These are phyloP conservation scores for Lactarius indigo DNA, from an alignment of 768 basidiomycete species.

Conservation along the genomic window DNA sequence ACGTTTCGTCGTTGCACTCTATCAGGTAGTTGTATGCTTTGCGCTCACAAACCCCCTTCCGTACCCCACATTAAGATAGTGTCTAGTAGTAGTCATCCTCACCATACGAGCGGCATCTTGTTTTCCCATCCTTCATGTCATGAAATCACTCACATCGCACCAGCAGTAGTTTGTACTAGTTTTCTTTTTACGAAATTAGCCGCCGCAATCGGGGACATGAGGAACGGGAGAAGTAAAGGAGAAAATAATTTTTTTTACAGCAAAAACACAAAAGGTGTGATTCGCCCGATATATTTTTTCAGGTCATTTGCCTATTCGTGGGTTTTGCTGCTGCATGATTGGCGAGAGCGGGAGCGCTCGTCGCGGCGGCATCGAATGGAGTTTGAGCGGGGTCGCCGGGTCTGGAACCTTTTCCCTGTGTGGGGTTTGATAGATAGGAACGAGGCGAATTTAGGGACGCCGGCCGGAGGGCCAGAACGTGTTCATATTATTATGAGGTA, in stretches of 20 bases:
- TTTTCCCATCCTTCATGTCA: constrained; percentile 13
- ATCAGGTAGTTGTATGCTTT: constrained; percentile 22
- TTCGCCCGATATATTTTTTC: constrained; percentile 2
- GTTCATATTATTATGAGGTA: too few species aligned
- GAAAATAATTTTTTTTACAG: not conserved
- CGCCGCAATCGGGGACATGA: constrained; percentile 4
- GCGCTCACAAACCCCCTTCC: constrained; percentile 12
- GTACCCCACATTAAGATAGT: constrained; percentile 20
- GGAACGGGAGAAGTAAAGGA: not conserved
- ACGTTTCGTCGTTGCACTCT: constrained; percentile 18
- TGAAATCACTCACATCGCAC: constrained; percentile 16
- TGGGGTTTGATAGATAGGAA: not conserved
- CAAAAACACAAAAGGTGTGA: not conserved
- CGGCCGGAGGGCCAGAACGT: too few species aligned
- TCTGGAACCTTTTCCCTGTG: not conserved
- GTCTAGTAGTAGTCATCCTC: constrained; percentile 19
- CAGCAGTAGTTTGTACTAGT: constrained; percentile 14
- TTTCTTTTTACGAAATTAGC: not conserved
- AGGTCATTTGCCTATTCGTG: too few species aligned
- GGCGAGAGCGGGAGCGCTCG: not conserved
- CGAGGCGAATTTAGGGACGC: not conserved
- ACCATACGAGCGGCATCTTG: constrained; percentile 6
- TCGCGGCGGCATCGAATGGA: not conserved
- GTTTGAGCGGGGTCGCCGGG: not conserved
- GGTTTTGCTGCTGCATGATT: too few species aligned